A percentile compares a stretch with the other conserved stretches of the same genome.
Evolutionary conservation across 1,139 yeast genomes (phyloP).

Genomic region (Geotrichum aggregatum): DNA sequence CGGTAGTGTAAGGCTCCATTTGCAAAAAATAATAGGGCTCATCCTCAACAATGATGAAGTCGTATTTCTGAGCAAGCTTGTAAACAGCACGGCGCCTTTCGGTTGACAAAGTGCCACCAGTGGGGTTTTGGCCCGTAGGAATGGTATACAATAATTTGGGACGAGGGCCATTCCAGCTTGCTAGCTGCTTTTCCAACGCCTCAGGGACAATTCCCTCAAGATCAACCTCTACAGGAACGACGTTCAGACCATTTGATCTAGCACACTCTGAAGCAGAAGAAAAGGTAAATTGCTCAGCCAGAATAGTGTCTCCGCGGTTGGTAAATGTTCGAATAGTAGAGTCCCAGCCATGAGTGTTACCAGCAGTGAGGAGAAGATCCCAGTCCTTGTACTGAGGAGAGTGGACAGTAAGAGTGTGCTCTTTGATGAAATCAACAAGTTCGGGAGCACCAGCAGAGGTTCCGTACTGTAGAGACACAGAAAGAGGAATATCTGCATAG

Average conservation of each 20-base stretch:
- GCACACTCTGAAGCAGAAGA: conserved; percentile 83
- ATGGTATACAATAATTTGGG: conserved; percentile 82
- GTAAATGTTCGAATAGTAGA: conserved; percentile 75
- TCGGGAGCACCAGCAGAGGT: conserved; percentile 74
- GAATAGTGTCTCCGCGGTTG: conserved; percentile 69
- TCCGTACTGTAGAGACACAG: conserved; percentile 90
- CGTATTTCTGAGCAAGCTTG: conserved; percentile 69
- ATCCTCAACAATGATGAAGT: conserved; percentile 77
- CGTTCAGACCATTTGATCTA: conserved; percentile 62
- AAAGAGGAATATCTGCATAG: conserved; percentile 61
- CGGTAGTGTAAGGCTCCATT: conserved; percentile 61
- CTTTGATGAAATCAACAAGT: conserved; percentile 60
- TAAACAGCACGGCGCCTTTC: conserved; percentile 74
- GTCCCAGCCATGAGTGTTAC: conserved; percentile 90
- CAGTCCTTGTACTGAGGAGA: conserved; percentile 62
- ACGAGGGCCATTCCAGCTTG: conserved; percentile 65
- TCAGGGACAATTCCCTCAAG: conserved; percentile 74
- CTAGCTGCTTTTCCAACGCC: conserved; percentile 57
- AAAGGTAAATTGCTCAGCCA: conserved; percentile 80
- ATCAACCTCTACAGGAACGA: conserved; percentile 77
- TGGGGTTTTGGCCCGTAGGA: conserved; percentile 93
- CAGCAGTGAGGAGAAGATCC: conserved; percentile 59
- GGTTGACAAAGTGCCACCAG: conserved; percentile 70
- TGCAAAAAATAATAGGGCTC: conserved; percentile 94
- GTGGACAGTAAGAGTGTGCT: conserved; percentile 72